phyloP scores from a whole-genome alignment of 306 rosid species.

The Mimosa pudica region DNA sequence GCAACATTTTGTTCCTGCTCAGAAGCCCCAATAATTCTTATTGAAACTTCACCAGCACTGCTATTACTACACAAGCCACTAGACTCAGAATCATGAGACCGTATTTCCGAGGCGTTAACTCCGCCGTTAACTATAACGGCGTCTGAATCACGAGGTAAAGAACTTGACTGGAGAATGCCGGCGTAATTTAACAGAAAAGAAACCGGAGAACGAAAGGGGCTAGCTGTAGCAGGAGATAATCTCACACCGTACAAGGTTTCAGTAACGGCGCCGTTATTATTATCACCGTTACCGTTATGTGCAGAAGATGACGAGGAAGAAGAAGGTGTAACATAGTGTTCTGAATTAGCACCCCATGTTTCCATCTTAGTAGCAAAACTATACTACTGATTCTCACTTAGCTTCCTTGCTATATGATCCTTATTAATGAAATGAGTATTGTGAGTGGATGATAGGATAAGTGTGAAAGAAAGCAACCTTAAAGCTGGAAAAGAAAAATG shows the following conservation, averaged over 20 bases:
- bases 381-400: slow-evolving; percentile 37
- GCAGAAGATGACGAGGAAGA: slow-evolving; percentile 40
- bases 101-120: slow-evolving; percentile 38
- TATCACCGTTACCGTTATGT: slow-evolving; percentile 26
- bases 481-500: slow-evolving; percentile 7
- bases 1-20: slow-evolving; percentile 46
- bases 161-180: slow-evolving; percentile 53
- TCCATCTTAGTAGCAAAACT: slow-evolving; percentile 43
- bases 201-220: slow-evolving; percentile 62
- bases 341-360: slow-evolving; percentile 41
- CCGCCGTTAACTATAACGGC: slow-evolving; percentile 41
- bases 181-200: slow-evolving; percentile 72
- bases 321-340: slow-evolving; percentile 37
- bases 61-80: slow-evolving; percentile 16
- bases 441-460: neutral
- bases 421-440: neutral
- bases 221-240: slow-evolving; percentile 51
- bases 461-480: slow-evolving; percentile 15
- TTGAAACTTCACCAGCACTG: slow-evolving; percentile 73
- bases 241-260: slow-evolving; percentile 48
- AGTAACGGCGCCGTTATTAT: slow-evolving; percentile 23
- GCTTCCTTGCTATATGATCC: slow-evolving; percentile 1
- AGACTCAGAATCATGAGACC: slow-evolving; percentile 37
- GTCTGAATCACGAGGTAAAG: slow-evolving; percentile 40
- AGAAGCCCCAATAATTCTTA: slow-evolving; percentile 67